These are phyloP conservation scores for Cicer pinnatifidum DNA, from an alignment of 306 rosid species.

Conservation along the genomic window DNA sequence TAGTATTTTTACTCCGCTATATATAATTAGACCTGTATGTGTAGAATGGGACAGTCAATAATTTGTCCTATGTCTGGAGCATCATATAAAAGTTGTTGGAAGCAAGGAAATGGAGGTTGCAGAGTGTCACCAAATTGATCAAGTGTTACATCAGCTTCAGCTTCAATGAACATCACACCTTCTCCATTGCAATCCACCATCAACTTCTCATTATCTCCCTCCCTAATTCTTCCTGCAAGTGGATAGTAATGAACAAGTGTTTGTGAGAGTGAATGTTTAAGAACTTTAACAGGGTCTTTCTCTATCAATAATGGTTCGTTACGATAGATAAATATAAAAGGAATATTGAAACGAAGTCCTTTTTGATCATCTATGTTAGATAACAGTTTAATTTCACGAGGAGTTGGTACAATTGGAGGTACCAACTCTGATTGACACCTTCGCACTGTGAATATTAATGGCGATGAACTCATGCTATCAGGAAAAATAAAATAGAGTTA, in stretches of 20 bases:
- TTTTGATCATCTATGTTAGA: constrained; percentile 51
- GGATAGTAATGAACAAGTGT: constrained; percentile 44
- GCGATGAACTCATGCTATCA: constrained; percentile 4
- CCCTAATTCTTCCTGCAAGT: constrained; percentile 45
- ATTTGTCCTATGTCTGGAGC: constrained; percentile 47
- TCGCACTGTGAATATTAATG: constrained; percentile 6
- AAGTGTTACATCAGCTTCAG: constrained; percentile 55
- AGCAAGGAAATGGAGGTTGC: constrained; percentile 59
- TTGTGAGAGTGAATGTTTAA: constrained; percentile 14
- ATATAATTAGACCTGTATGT: constrained; percentile 46
- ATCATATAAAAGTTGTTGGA: constrained; percentile 47
- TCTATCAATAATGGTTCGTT: constrained; percentile 15
- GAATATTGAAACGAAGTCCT: background rate
- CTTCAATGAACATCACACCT: constrained; percentile 55
- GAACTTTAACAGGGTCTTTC: constrained; percentile 40
- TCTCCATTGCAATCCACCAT: constrained; percentile 58
- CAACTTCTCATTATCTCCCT: constrained; percentile 19
- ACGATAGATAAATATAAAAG: background rate
- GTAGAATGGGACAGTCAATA: constrained; percentile 47
- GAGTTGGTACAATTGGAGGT: constrained; percentile 42
- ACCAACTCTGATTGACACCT: constrained; percentile 42
- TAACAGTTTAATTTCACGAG: constrained; percentile 31
- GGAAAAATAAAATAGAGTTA: background rate
- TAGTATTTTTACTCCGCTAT: no score
- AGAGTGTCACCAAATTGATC: constrained; percentile 47